A percentile compares a stretch with the other conserved stretches of the same genome.
Evolutionary conservation across 805 yeast species (phyloP).

Genomic region (Scheffersomyces coipomensis): DNA sequence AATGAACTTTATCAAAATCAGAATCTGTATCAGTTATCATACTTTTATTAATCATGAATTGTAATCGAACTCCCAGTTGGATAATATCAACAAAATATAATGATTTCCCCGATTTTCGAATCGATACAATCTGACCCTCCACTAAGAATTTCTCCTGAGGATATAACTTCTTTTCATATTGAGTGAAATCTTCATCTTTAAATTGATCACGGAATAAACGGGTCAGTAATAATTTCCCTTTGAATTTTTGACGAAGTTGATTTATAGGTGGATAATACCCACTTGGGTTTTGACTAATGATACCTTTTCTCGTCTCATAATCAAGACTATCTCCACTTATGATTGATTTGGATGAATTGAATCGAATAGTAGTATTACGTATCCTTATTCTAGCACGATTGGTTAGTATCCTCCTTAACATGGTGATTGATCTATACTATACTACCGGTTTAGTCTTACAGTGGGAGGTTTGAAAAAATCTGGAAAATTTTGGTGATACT

Average conservation of each 20-base stretch:
- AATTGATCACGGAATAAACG: conserved; percentile 8
- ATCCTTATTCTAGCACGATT: no score
- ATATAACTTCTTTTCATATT: conserved; percentile 6
- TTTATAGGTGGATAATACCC: conserved; percentile 11
- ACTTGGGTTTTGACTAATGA: conserved; percentile 2
- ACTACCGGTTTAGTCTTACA: no score
- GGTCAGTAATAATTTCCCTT: neutral
- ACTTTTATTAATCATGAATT: conserved; percentile 58
- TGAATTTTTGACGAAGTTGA: conserved; percentile 4
- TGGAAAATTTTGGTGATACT: no score
- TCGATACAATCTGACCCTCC: conserved; percentile 58
- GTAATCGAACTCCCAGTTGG: conserved; percentile 60
- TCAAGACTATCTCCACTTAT: no score
- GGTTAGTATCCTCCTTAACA: no score
- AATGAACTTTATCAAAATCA: conserved; percentile 40
- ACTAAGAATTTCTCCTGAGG: conserved; percentile 6
- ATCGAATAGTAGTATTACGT: no score
- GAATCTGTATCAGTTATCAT: conserved; percentile 32
- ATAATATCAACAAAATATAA: conserved; percentile 66
- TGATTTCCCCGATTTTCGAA: conserved; percentile 68
- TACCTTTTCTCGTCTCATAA: conserved; percentile 7
- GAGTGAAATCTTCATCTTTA: conserved; percentile 6
- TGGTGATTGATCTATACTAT: no score
- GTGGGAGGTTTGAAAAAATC: no score
- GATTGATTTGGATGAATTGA: no score